Evolutionary conservation across 139 green algal genomes (phyloP).

Genomic region (Tetradesmus lagerheimii): DNA sequence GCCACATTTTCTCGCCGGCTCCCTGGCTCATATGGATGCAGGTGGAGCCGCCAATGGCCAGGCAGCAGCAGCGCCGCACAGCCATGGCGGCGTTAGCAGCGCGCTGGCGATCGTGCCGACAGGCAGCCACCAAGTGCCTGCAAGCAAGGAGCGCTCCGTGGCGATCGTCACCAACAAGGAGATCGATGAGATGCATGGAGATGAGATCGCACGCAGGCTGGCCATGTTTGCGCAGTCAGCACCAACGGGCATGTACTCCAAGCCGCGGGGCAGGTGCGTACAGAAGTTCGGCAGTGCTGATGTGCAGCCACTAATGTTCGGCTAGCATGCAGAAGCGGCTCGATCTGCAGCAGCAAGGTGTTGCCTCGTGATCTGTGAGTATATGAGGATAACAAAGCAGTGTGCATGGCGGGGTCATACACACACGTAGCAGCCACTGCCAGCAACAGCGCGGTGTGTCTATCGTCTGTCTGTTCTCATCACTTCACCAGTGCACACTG

Average conservation of each 20-base stretch:
- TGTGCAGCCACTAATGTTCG: too few relatives aligned
- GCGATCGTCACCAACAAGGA: slow-evolving; percentile 31
- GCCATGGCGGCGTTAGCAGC: not conserved
- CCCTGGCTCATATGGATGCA: slow-evolving; percentile 24
- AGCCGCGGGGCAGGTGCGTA: slow-evolving; percentile 29
- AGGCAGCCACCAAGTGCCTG: not conserved
- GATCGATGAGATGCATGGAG: slow-evolving; percentile 41
- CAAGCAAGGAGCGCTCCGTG: not conserved
- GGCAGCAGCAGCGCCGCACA: slow-evolving; percentile 4
- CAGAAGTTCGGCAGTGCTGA: not conserved
- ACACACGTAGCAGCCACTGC: too few relatives aligned
- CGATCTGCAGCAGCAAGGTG: slow-evolving; percentile 1
- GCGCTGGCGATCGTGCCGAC: slow-evolving; percentile 5
- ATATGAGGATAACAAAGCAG: too few relatives aligned
- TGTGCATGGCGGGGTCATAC: too few relatives aligned
- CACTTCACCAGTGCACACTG: not conserved
- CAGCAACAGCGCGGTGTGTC: too few relatives aligned
- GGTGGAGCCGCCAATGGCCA: not conserved
- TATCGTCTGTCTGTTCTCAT: too few relatives aligned
- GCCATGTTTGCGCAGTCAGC: slow-evolving; percentile 11
- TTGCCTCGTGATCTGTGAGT: too few relatives aligned
- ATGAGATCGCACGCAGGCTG: slow-evolving; percentile 38
- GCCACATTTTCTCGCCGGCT: not conserved
- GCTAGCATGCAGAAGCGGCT: not conserved
- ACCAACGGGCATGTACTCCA: slow-evolving; percentile 45